These are phyloP conservation scores for Rubia peregrina DNA, from an alignment of 305 asterid species.

Conservation along the genomic window DNA sequence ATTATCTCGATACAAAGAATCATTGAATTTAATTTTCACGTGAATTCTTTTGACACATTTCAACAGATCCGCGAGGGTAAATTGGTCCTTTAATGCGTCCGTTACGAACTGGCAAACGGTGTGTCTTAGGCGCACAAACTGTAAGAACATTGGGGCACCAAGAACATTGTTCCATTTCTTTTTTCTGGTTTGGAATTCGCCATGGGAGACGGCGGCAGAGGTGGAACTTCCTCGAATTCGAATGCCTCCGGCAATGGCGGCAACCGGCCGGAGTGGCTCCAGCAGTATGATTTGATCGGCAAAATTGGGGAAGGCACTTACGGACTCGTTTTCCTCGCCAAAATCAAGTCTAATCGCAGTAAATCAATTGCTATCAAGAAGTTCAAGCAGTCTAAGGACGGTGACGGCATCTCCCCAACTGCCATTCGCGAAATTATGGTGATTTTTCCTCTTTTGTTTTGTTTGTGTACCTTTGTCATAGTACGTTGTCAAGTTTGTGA, in stretches of 20 bases:
- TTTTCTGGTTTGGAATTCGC: background rate
- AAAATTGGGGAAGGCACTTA: slow-evolving; percentile 97
- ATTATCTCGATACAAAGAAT: too few relatives aligned
- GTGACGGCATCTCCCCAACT: slow-evolving; percentile 98
- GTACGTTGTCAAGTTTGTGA: background rate
- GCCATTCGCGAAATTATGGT: slow-evolving; percentile 99
- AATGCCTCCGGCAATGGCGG: slow-evolving; percentile 18
- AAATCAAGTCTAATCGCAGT: slow-evolving; percentile 66
- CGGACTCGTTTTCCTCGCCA: slow-evolving; percentile 86
- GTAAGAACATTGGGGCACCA: background rate
- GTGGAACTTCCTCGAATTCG: slow-evolving; percentile 31
- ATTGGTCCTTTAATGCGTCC: background rate
- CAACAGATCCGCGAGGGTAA: background rate
- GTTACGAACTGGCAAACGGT: background rate
- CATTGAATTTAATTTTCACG: background rate
- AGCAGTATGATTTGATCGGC: slow-evolving; percentile 88
- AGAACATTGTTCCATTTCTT: background rate
- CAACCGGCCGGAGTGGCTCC: slow-evolving; percentile 86
- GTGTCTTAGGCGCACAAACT: background rate
- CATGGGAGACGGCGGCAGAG: slow-evolving; percentile 69
- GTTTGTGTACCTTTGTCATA: background rate
- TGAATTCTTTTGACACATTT: background rate
- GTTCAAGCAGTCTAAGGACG: slow-evolving; percentile 97
- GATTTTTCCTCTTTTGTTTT: background rate
- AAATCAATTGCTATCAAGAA: slow-evolving; percentile 93